phyloP scores from a whole-genome alignment of 768 basidiomycete species.

The Boletus edulis region DNA sequence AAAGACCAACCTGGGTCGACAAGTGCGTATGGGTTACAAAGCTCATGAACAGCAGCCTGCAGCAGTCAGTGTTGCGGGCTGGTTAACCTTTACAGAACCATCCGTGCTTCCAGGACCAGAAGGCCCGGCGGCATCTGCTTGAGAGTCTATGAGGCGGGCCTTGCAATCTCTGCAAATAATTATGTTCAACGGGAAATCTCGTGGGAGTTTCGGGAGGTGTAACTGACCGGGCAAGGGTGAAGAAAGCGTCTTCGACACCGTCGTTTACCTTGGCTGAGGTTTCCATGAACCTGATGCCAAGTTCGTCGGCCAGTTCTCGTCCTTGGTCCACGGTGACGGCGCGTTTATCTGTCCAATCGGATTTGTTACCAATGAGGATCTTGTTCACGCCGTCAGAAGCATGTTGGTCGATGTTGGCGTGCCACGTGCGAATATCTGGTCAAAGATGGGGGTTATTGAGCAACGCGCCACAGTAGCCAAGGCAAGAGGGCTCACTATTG shows the following conservation, averaged over 20 bases:
- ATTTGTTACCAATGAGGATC: slow-evolving; percentile 98
- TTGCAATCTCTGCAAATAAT: slow-evolving; percentile 81
- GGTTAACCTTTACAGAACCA: slow-evolving; percentile 66
- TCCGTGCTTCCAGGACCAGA: slow-evolving; percentile 38
- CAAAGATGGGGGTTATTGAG: neutral
- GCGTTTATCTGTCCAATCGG: slow-evolving; percentile 96
- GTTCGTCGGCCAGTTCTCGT: slow-evolving; percentile 85
- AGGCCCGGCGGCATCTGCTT: slow-evolving; percentile 57
- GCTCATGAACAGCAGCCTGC: slow-evolving; percentile 53
- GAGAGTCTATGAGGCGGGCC: slow-evolving; percentile 92
- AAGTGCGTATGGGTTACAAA: slow-evolving; percentile 3
- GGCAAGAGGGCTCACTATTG: slow-evolving; percentile 71
- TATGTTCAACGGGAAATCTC: neutral
- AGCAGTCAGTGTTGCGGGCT: slow-evolving; percentile 46
- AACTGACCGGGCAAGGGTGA: slow-evolving; percentile 87
- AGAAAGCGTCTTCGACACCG: slow-evolving; percentile 98
- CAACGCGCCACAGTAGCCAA: slow-evolving; percentile 12
- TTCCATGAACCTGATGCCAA: slow-evolving; percentile 97
- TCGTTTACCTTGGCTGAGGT: slow-evolving; percentile 97
- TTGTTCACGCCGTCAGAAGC: slow-evolving; percentile 99
- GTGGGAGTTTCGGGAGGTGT: neutral
- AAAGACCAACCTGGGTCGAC: neutral
- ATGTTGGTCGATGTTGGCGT: slow-evolving; percentile 96
- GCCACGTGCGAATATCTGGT: slow-evolving; percentile 97
- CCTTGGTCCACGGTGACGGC: slow-evolving; percentile 92